Conservation (phyloP, 345 rosid genomes). For the Eucalyptus decipiens region DNA sequence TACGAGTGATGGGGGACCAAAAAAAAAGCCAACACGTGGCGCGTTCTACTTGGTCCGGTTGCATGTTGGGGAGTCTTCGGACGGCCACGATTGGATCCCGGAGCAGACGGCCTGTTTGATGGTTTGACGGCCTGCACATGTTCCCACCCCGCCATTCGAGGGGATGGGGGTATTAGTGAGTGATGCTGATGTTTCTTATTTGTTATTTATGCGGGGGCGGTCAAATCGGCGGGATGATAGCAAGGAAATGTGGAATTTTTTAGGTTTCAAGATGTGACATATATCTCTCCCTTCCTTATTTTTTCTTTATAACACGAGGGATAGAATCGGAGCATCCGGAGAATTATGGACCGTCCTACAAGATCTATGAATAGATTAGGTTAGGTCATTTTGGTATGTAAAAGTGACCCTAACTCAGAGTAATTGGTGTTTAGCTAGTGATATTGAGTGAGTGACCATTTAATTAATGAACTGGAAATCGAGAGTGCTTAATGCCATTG, state of each 20-base stretch:
- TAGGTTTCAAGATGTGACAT: background rate
- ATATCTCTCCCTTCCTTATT: background rate
- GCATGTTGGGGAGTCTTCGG: no score
- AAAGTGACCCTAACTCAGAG: background rate
- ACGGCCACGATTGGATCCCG: background rate
- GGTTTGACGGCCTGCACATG: background rate
- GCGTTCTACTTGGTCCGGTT: no score
- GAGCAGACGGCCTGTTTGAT: background rate
- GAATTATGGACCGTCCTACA: background rate
- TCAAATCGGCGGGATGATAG: background rate
- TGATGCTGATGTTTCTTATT: background rate
- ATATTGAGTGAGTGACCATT: no score
- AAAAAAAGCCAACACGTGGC: no score
- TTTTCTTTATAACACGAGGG: background rate
- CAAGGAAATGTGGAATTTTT: background rate
- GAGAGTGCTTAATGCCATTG: background rate
- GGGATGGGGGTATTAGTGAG: background rate
- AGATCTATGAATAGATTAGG: background rate
- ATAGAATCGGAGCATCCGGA: background rate
- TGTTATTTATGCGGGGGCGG: background rate
- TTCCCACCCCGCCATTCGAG: background rate
- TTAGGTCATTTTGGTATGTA: background rate
- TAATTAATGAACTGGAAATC: no score
- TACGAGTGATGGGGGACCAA: background rate
- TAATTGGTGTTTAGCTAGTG: no score